These are phyloP conservation scores for Stylonectria norvegica DNA, from an alignment of 2,329 filamentous ascomycete genomes.

Conservation along the genomic window DNA sequence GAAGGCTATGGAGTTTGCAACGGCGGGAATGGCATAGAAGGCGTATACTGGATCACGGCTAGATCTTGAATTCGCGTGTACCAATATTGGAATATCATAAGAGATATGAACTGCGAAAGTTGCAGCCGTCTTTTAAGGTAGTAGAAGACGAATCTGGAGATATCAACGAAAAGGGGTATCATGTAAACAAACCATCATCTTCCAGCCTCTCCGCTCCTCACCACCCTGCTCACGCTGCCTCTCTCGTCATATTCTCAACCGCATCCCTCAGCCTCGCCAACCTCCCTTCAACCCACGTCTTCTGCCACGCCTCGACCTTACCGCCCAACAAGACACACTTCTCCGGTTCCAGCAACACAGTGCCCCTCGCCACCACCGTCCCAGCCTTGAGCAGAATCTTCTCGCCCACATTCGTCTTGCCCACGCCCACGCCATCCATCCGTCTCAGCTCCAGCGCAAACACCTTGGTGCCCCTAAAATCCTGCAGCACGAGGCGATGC, in stretches of 20 bases:
- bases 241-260: slow-evolving; percentile 38
- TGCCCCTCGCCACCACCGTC: slow-evolving; percentile 67
- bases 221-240: slow-evolving; percentile 1
- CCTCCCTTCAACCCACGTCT: slow-evolving; percentile 68
- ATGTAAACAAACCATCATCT: slow-evolving; percentile 8
- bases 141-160: neutral
- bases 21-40: slow-evolving; percentile 21
- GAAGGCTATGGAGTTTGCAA: slow-evolving; percentile 47
- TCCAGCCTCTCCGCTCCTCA: neutral
- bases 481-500: slow-evolving; percentile 80
- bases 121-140: no score
- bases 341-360: slow-evolving; percentile 71
- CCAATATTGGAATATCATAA: no score
- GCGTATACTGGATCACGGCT: neutral
- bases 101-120: no score
- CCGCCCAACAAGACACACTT: slow-evolving; percentile 76
- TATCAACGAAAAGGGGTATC: slow-evolving; percentile 15
- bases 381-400: slow-evolving; percentile 72
- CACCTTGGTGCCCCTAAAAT: slow-evolving; percentile 65
- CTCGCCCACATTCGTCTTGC: slow-evolving; percentile 67
- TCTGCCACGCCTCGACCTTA: slow-evolving; percentile 78
- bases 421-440: slow-evolving; percentile 63
- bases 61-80: no score
- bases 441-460: slow-evolving; percentile 70
- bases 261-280: slow-evolving; percentile 65